Evolutionary conservation across 106 monocot species (phyloP).

Genomic region (Xerophyta viscosa): DNA sequence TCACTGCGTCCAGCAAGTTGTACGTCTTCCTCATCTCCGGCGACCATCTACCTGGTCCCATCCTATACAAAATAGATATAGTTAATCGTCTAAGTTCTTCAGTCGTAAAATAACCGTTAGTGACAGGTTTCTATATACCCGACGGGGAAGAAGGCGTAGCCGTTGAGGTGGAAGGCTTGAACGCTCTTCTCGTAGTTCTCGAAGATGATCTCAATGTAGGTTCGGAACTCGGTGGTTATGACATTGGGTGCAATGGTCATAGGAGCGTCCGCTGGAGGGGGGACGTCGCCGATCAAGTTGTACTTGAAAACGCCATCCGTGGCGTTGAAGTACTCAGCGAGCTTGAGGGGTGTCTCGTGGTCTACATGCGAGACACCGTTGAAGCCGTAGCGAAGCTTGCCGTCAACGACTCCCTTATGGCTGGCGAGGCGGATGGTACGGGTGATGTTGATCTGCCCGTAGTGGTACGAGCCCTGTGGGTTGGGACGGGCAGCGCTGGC

Average conservation of each 20-base stretch:
- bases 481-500: conserved; percentile 49
- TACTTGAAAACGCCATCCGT: conserved; percentile 42
- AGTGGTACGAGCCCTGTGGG: conserved; percentile 55
- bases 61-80: neutral
- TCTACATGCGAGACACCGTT: conserved; percentile 54
- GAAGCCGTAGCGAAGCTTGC: conserved; percentile 51
- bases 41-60: neutral
- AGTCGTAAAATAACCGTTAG: too few species aligned
- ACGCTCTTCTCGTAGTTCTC: conserved; percentile 55
- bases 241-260: conserved; percentile 34
- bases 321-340: conserved; percentile 61
- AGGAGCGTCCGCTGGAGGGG: conserved; percentile 2
- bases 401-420: conserved; percentile 20
- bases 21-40: too few species aligned
- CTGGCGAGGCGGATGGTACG: conserved; percentile 42
- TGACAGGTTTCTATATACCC: too few species aligned
- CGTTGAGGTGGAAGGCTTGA: conserved; percentile 63
- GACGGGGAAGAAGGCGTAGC: conserved; percentile 74
- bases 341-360: conserved; percentile 40
- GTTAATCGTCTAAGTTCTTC: too few species aligned
- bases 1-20: neutral
- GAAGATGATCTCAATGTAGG: conserved; percentile 63
- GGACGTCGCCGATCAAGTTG: conserved; percentile 40
- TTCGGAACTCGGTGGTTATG: conserved; percentile 34
- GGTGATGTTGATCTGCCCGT: conserved; percentile 38